Percentiles rank a stretch among this genome's conserved stretches.
phyloP scores from a whole-genome alignment of 2,329 filamentous ascomycete species.

The Colletotrichum somersetense region DNA sequence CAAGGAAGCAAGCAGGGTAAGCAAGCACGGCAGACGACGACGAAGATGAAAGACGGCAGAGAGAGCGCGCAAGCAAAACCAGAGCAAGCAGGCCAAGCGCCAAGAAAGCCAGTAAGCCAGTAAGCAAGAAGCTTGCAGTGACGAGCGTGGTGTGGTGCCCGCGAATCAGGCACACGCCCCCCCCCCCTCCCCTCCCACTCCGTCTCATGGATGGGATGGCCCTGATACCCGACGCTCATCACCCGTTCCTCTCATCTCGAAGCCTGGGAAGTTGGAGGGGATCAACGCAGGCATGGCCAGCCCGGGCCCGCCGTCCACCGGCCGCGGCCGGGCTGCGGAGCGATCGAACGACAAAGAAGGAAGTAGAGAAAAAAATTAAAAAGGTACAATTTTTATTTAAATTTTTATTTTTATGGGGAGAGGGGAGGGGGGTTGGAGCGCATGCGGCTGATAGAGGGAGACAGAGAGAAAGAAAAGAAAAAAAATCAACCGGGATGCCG shows the following conservation, averaged over 20 bases:
- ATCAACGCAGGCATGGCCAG: conserved; percentile 40
- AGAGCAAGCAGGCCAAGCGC: background rate
- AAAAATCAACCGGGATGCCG: too few relatives aligned
- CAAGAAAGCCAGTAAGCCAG: conserved; percentile 1
- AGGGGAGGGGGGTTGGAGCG: too few relatives aligned
- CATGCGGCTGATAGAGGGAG: too few relatives aligned
- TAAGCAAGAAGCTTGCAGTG: conserved; percentile 25
- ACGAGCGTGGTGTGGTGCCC: conserved; percentile 20
- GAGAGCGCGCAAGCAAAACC: background rate
- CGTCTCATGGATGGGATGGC: conserved; percentile 36
- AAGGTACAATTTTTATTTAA: too few relatives aligned
- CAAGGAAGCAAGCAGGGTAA: background rate
- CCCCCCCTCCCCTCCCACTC: too few relatives aligned
- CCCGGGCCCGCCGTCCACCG: background rate
- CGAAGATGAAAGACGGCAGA: background rate
- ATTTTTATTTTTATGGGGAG: too few relatives aligned
- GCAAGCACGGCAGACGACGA: background rate
- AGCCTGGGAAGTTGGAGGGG: conserved; percentile 11
- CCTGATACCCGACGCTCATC: conserved; percentile 38
- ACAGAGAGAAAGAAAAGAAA: too few relatives aligned
- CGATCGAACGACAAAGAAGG: background rate
- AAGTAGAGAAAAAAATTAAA: background rate
- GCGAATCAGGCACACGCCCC: background rate
- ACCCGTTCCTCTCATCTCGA: conserved; percentile 41
- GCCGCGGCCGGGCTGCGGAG: background rate